phyloP scores from a whole-genome alignment of 176 grass and related monocot species.

The Olyra latifolia region DNA sequence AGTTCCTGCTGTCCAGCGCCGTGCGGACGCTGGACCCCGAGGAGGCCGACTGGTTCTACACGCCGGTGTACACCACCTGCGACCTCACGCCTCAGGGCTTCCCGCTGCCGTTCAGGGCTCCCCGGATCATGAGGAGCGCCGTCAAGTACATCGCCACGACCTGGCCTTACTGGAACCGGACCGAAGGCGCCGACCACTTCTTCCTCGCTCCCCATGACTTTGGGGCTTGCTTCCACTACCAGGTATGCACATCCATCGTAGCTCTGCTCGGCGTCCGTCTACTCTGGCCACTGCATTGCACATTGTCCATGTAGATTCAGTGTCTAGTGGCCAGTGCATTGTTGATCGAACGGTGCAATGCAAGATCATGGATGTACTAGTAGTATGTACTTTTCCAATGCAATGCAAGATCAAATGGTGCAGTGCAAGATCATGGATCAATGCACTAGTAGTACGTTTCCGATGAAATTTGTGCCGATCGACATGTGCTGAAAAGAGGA shows the following conservation, averaged over 20 bases:
- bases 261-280: not conserved
- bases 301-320: not conserved
- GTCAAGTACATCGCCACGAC: conserved; percentile 41
- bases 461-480: not conserved
- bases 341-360: not conserved
- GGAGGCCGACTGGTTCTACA: conserved; percentile 75
- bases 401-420: not conserved
- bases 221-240: conserved; percentile 64
- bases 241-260: not conserved
- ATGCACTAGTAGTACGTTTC: not conserved
- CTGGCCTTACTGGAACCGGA: conserved; percentile 70
- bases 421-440: not conserved
- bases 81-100: conserved; percentile 58
- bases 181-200: conserved; percentile 58
- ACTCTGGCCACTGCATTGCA: not conserved
- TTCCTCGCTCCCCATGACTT: conserved; percentile 58
- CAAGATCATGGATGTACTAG: not conserved
- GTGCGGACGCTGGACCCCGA: conserved; percentile 53
- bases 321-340: not conserved
- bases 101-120: conserved; percentile 60
- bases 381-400: not conserved
- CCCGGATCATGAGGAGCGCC: conserved; percentile 69
- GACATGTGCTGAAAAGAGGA: not conserved
- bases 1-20: conserved; percentile 56
- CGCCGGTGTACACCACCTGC: conserved; percentile 59